Conservation (phyloP, 1,139 yeast species). For the Casaregolazyma lundiana region DNA sequence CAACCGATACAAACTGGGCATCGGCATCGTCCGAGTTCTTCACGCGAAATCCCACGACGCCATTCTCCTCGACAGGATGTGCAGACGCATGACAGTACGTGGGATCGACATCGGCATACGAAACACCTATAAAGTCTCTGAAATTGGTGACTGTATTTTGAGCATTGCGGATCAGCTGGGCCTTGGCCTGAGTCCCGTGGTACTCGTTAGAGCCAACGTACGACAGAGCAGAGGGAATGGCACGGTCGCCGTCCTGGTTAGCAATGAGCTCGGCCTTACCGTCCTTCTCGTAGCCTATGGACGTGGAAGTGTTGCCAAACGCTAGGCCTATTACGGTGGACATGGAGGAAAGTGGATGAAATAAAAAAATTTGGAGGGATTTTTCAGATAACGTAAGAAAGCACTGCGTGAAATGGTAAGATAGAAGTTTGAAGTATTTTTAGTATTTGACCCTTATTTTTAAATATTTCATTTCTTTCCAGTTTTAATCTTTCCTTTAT, state of each 20-base stretch:
- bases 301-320: conserved; percentile 93
- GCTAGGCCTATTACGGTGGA: conserved; percentile 85
- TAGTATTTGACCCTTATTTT: no score
- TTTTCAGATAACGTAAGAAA: no score
- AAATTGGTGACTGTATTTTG: conserved; percentile 82
- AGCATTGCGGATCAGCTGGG: conserved; percentile 89
- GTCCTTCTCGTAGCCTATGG: conserved; percentile 89
- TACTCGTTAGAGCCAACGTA: conserved; percentile 93
- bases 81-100: conserved; percentile 61
- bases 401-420: no score
- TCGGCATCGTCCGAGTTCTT: conserved; percentile 34
- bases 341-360: conserved; percentile 26
- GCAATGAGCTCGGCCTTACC: conserved; percentile 97
- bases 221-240: conserved; percentile 88
- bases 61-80: conserved; percentile 66
- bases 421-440: no score
- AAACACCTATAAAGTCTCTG: conserved; percentile 85
- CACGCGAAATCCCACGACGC: conserved; percentile 66
- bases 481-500: neutral
- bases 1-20: conserved; percentile 53
- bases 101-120: conserved; percentile 64
- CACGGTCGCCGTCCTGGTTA: conserved; percentile 98
- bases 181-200: conserved; percentile 94
- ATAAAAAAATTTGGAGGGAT: conserved; percentile 4
- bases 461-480: no score